These are phyloP conservation scores for Pseudogymnoascus verrucosus DNA, from an alignment of 2,329 filamentous ascomycete genomes.

Conservation along the genomic window DNA sequence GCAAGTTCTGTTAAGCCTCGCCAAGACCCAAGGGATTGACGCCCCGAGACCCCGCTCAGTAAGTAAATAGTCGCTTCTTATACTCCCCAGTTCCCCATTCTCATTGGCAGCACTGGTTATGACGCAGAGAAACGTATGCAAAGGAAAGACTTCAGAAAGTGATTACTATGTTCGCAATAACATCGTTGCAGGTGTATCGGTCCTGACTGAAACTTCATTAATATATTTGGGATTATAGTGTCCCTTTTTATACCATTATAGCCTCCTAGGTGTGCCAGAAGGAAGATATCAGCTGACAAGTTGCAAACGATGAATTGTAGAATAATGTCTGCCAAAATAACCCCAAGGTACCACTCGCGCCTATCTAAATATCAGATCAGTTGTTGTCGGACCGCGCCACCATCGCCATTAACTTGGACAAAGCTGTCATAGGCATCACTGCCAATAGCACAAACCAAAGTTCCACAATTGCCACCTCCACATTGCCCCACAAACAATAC, in stretches of 20 bases:
- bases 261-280: not conserved
- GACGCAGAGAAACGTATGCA: not conserved
- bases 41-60: not conserved
- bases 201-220: not conserved
- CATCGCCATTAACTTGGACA: not conserved
- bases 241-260: not conserved
- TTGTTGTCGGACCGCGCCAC: too few species aligned
- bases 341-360: not conserved
- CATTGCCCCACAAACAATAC: not conserved
- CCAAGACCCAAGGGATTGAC: not conserved
- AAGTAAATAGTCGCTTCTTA: not conserved
- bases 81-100: not conserved
- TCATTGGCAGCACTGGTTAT: not conserved
- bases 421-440: not conserved
- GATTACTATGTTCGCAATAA: not conserved
- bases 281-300: not conserved
- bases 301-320: not conserved
- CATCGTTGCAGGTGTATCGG: not conserved
- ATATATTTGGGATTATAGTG: not conserved
- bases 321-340: not conserved
- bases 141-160: not conserved
- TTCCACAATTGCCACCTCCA: not conserved
- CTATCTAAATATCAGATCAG: not conserved
- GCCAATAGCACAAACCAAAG: not conserved
- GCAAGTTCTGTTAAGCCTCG: slow-evolving; percentile 1